Evolutionary conservation across 305 asterid genomes (phyloP), one percentile per base, ranked within the genome.

Genomic region (Ajuga reptans): DNA sequence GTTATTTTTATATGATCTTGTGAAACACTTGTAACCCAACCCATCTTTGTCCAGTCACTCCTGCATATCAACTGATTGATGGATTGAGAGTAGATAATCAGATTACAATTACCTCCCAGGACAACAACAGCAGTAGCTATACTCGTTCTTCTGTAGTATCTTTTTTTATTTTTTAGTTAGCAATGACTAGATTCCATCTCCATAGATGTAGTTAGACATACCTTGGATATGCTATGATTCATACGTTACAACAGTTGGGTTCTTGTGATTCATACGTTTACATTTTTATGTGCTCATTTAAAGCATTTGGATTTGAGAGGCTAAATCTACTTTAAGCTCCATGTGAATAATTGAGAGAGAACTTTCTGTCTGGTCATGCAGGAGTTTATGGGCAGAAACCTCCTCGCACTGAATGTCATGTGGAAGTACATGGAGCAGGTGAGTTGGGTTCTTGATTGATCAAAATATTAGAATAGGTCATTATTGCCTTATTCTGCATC

Each of bases 391-490:
- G 98, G 98, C 37, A 82, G 86, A 77, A 92, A 92, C 77, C 92
- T 92, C 65, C 97, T 92, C 4, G 98, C 98, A 17, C 53, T 92
- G 79, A 92, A 92, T 77, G 98, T 92, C 50, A 92, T 92, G 98
- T 90, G 98, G 98, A 92, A 92, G 76, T 92, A 92, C 78, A 83
- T 82, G 91, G 98, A 92, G 82, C 97, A 92, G 95, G 98, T 92
- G 53, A 74, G 75, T 71, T 64, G 51, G 46, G 42, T 59, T 71
- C 51, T 71, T 12, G 10, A 17, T 64, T 6, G 54, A 53, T 70
- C 49, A 37, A 36, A n/a, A 51, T 59, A 73, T 37, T 21, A 54
- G 17, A 72, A 42, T 68, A 29, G 39, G 47, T 61, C 37, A 4
- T 59, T 58, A 52, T 56, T 42, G 15, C 29, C 2, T 37, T 77